Conservation (phyloP, 306 rosid genomes). For the Ochetophila trinervis region DNA sequence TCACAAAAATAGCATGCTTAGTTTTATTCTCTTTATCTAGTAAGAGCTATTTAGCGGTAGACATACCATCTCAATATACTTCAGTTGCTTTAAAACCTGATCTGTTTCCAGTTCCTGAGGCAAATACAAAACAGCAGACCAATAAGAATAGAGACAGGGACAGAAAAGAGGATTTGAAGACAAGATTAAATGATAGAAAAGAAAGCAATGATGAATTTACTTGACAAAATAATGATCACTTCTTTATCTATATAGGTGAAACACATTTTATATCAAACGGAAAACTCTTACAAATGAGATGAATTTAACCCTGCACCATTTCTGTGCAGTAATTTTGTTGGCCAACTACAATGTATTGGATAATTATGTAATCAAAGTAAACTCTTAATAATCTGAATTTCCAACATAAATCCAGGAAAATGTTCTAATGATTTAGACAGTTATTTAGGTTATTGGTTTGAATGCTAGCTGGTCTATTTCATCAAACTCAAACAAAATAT, state of each 20-base stretch:
- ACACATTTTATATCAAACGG: not conserved
- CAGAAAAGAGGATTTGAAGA: not conserved
- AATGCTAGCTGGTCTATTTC: too few species aligned
- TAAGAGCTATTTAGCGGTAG: not conserved
- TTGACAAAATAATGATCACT: not conserved
- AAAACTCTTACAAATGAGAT: not conserved
- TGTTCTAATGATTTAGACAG: too few species aligned
- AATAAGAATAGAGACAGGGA: not conserved
- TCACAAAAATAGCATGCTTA: not conserved
- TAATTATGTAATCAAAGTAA: too few species aligned
- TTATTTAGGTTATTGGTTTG: too few species aligned
- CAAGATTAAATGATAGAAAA: not conserved
- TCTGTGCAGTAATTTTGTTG: too few species aligned
- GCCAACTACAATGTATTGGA: too few species aligned
- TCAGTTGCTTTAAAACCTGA: constrained; percentile 69
- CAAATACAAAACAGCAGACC: constrained; percentile 14
- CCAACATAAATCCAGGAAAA: too few species aligned
- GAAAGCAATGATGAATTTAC: not conserved
- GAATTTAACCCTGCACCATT: not conserved
- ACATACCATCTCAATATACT: constrained; percentile 73
- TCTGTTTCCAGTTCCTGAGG: constrained; percentile 80
- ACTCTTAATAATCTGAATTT: too few species aligned
- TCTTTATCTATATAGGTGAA: not conserved
- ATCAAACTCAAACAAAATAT: too few species aligned
- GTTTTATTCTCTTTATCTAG: too few species aligned